phyloP scores from a whole-genome alignment of 441 rosid genomes.

The Populus hybrid region DNA sequence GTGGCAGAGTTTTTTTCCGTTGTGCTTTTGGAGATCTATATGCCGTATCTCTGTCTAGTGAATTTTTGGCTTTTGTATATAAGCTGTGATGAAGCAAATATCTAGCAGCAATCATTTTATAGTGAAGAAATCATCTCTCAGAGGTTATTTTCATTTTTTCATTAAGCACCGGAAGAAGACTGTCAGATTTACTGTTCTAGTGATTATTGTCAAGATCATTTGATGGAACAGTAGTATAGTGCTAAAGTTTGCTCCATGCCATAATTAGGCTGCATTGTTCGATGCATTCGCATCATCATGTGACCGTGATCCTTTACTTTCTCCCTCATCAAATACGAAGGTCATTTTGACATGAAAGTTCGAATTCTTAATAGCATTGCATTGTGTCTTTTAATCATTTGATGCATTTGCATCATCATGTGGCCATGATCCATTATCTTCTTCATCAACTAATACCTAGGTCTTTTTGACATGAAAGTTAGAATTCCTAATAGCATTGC shows the following conservation, averaged over 20 bases:
- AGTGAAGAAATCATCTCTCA: not conserved
- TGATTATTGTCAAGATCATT: not conserved
- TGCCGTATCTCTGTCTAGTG: not conserved
- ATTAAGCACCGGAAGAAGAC: not conserved
- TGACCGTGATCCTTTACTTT: too few relatives aligned
- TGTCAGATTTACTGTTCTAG: not conserved
- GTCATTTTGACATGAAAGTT: too few relatives aligned
- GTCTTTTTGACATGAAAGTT: not conserved
- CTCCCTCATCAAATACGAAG: too few relatives aligned
- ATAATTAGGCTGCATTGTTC: not conserved
- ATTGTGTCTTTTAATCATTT: too few relatives aligned
- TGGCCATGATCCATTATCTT: not conserved
- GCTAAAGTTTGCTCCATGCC: not conserved
- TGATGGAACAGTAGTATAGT: too few relatives aligned
- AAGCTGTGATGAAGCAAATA: not conserved
- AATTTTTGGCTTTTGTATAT: not conserved
- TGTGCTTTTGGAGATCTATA: not conserved
- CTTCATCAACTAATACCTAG: not conserved
- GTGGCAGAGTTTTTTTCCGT: not conserved
- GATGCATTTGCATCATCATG: not conserved
- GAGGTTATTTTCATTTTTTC: conserved; percentile 1
- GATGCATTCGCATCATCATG: not conserved
- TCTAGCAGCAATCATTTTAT: not conserved
- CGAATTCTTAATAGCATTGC: too few relatives aligned
- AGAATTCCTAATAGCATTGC: not conserved